Percentiles rank a stretch among this genome's conserved stretches.
These are phyloP conservation scores for Zygotorulaspora mrakii DNA, from an alignment of 1,139 yeast genomes.

Conservation along the genomic window DNA sequence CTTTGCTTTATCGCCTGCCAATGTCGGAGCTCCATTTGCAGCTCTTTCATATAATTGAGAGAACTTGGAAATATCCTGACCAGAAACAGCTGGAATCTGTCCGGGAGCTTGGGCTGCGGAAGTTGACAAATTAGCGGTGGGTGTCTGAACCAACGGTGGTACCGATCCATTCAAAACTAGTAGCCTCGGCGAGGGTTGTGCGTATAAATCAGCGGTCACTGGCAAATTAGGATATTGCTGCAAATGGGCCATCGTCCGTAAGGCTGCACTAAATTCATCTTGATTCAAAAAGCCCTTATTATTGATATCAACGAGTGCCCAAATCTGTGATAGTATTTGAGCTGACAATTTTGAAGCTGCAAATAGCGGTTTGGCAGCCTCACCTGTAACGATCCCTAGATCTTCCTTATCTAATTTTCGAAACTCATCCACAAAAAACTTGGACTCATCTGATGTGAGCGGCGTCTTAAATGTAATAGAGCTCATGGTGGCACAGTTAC, in stretches of 20 bases:
- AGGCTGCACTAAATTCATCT: conserved; percentile 76
- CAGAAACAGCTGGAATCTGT: conserved; percentile 57
- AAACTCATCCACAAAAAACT: conserved; percentile 69
- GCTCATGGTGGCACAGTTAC: conserved; percentile 22
- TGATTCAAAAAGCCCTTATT: conserved; percentile 83
- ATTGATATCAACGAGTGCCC: conserved; percentile 86
- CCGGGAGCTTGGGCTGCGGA: conserved; percentile 19
- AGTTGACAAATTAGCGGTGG: conserved; percentile 12
- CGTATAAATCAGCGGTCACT: conserved; percentile 28
- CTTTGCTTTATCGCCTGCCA: conserved; percentile 75
- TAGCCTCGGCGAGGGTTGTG: conserved; percentile 25
- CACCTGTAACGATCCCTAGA: conserved; percentile 85
- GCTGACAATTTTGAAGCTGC: conserved; percentile 86
- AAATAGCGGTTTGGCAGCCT: conserved; percentile 77
- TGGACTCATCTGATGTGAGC: conserved; percentile 76
- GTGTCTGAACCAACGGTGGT: conserved; percentile 4
- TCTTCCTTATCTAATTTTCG: conserved; percentile 73
- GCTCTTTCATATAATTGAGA: conserved; percentile 71
- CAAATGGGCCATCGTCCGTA: conserved; percentile 85
- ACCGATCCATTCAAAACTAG: conserved; percentile 44
- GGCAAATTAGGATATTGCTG: conserved; percentile 43
- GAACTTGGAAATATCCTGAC: conserved; percentile 67
- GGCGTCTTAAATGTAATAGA: conserved; percentile 37
- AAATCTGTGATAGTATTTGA: conserved; percentile 75
- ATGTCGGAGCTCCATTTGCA: conserved; percentile 42